Evolutionary conservation across 805 yeast species (phyloP).

Genomic region (Candida orba): DNA sequence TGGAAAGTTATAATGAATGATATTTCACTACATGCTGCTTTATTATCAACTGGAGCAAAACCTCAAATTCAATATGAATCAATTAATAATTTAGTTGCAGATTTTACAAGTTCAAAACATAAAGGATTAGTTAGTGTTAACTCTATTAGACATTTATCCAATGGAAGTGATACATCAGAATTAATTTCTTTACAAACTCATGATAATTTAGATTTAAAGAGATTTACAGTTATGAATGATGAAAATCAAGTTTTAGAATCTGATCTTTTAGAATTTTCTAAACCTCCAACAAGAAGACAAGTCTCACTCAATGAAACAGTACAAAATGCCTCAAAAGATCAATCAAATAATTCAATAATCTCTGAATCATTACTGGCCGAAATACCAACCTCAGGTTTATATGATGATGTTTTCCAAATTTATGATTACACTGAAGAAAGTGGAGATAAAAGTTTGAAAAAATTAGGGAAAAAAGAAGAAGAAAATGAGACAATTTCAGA

Average conservation of each 20-base stretch:
- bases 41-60: conserved; percentile 27
- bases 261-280: conserved; percentile 10
- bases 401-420: conserved; percentile 19
- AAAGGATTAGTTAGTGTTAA: not conserved
- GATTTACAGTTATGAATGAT: conserved; percentile 8
- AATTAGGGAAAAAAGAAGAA: not conserved
- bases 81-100: conserved; percentile 14
- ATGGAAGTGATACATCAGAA: not conserved
- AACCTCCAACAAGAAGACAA: conserved; percentile 1
- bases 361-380: conserved; percentile 5
- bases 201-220: not conserved
- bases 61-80: conserved; percentile 10
- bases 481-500: not conserved
- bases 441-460: not conserved
- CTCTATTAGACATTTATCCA: not conserved
- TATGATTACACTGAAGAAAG: conserved; percentile 17
- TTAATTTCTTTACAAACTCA: conserved; percentile 4
- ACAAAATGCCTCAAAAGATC: not conserved
- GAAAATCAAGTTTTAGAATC: conserved; percentile 13
- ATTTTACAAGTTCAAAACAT: conserved; percentile 21
- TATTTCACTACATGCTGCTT: conserved; percentile 32
- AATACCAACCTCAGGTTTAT: conserved; percentile 5
- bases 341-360: conserved; percentile 6
- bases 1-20: conserved; percentile 31
- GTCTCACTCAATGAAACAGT: not conserved